Conservation (phyloP, 2,329 filamentous ascomycete species). For the Cladorrhinum sp. region DNA sequence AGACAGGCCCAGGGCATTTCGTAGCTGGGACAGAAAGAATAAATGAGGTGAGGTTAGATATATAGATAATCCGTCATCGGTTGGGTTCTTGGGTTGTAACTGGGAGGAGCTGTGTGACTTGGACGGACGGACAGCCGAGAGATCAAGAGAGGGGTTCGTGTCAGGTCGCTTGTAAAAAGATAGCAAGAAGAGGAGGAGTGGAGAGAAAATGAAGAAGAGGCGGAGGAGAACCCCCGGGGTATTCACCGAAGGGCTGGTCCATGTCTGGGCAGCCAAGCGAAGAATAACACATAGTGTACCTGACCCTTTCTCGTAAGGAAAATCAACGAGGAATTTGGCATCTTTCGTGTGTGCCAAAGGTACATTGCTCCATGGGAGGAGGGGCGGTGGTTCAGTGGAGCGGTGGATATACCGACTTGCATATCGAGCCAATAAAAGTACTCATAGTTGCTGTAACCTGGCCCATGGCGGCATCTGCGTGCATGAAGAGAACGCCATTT, state of each 20-base stretch:
- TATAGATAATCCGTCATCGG: background rate
- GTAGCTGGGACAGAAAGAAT: background rate
- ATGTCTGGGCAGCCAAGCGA: background rate
- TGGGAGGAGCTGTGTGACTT: background rate
- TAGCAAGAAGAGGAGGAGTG: background rate
- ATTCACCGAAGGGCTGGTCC: background rate
- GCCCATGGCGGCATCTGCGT: slow-evolving; percentile 20
- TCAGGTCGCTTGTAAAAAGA: background rate
- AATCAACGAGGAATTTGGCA: background rate
- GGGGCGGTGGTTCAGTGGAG: slow-evolving; percentile 17
- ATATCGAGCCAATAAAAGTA: slow-evolving; percentile 22
- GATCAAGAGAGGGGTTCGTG: background rate
- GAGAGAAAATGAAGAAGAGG: background rate
- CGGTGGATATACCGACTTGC: slow-evolving; percentile 20
- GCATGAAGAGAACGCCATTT: slow-evolving; percentile 24
- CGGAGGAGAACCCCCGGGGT: background rate
- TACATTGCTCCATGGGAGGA: slow-evolving; percentile 2
- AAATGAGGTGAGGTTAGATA: background rate
- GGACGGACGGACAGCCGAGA: background rate
- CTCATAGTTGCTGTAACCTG: slow-evolving; percentile 13
- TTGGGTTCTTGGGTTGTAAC: background rate
- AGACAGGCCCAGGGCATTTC: background rate
- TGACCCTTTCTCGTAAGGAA: no score
- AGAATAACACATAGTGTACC: background rate
- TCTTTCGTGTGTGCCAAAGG: background rate